Base-by-base conservation (phyloP, 768 basidiomycete species). In the Hortiboletus campestris region DNA sequence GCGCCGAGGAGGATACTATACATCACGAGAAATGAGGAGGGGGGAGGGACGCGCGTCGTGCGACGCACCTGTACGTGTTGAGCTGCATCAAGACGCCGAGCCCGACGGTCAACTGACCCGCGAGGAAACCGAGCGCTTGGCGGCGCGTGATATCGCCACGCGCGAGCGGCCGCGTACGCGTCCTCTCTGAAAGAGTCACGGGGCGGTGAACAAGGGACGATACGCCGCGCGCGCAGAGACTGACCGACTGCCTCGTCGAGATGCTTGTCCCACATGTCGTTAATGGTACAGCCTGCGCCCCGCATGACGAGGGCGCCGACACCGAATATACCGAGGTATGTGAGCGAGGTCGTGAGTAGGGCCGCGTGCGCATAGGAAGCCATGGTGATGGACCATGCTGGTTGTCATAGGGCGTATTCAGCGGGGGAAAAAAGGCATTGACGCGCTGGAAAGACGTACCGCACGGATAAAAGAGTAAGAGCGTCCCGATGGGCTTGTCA, bases 331-430 rank as follows among this genome's bases (percentile, higher is more conserved):
- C 83, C 74, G 45, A 92, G 76, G 66, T 94, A 96, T 17, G 82
- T 85, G 51, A 93, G 67, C 16, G 92, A 89, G 0, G 78, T 81
- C 2, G 82, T 80, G 44, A 80, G 76, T 0, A 94, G 89, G 6
- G 82, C 75, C 20, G 86, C 77, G 9, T 84, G 73, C 12, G 91
- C 86, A 63, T 94, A 95, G 2, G 91, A 85, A 0, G 94, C 94
- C 91, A 99, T 96, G 8, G 93, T 91, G 65, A 99, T 97, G 11
- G 94, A 93, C 97, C 97, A 99, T 9, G 94, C 97, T 99, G 28
- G 39, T 61, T 29, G 6, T 10, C 10, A 29, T 29, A 2, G 17
- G 40, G 22, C 2, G 32, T 11, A 20, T 35, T 53, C 35, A 53
- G 48, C 22, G 25, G 34, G 16, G n/a, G 17, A 17, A 22, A 28